Conservation (phyloP, 371 early-diverging fungal genomes). For the Mortierella sp. region DNA sequence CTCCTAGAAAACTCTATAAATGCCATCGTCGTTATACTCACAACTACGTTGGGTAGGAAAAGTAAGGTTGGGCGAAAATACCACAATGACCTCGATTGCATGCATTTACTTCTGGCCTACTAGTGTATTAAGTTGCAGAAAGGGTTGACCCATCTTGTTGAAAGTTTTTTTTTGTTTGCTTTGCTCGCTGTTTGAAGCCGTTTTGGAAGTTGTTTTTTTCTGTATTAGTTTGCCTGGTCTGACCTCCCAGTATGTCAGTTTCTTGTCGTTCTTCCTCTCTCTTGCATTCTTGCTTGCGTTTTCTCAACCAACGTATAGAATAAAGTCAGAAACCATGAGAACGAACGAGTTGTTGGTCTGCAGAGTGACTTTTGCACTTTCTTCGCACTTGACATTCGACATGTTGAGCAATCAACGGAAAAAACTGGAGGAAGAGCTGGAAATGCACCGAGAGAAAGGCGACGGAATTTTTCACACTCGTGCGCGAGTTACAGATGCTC, state of each 20-base stretch:
- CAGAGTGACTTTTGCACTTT: not conserved
- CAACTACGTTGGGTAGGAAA: not conserved
- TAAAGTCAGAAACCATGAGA: not conserved
- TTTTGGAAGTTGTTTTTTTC: not conserved
- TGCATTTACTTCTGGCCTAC: not conserved
- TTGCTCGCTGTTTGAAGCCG: no score
- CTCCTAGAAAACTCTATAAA: constrained; percentile 2
- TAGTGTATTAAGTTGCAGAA: not conserved
- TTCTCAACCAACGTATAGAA: not conserved
- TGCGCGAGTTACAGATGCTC: not conserved
- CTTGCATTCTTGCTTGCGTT: not conserved
- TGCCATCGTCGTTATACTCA: not conserved
- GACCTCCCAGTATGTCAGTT: no score
- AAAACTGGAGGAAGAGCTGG: not conserved
- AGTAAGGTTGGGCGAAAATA: not conserved
- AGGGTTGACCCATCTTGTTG: not conserved
- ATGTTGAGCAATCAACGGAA: not conserved
- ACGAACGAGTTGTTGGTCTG: not conserved
- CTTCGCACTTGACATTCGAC: not conserved
- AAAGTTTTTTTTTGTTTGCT: not conserved
- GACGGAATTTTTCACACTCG: not conserved
- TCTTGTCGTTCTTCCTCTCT: not conserved
- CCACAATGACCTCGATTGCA: not conserved
- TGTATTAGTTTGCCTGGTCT: no score
- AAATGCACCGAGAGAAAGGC: not conserved